Percentiles rank a stretch among this genome's conserved stretches.
Evolutionary conservation across 805 yeast species (phyloP).

Genomic region (Pichia rugopelliculosa): DNA sequence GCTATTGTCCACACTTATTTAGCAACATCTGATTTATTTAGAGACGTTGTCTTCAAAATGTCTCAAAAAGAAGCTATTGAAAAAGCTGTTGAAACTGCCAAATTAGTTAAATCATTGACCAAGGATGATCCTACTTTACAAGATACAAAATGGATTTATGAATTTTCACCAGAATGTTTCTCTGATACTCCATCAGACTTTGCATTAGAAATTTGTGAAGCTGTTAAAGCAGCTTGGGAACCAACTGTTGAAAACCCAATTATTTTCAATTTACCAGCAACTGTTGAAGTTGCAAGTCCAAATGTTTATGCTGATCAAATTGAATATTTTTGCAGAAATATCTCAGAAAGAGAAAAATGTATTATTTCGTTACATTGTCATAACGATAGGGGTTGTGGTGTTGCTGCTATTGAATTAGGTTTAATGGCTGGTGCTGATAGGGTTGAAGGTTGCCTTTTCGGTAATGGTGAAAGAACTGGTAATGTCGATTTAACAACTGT

Average conservation of each 20-base stretch:
- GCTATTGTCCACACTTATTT: conserved; percentile 68
- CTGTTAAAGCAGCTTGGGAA: conserved; percentile 72
- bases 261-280: conserved; percentile 73
- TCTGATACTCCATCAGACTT: conserved; percentile 68
- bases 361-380: conserved; percentile 68
- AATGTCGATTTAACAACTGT: conserved; percentile 72
- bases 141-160: conserved; percentile 62
- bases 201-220: conserved; percentile 72
- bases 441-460: conserved; percentile 77
- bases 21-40: conserved; percentile 69
- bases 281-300: conserved; percentile 72
- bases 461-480: conserved; percentile 83
- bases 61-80: conserved; percentile 57
- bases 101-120: conserved; percentile 58
- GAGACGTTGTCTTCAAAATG: conserved; percentile 72
- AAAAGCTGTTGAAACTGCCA: conserved; percentile 66
- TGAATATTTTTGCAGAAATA: conserved; percentile 63
- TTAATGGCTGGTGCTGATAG: conserved; percentile 78
- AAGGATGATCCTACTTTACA: conserved; percentile 63
- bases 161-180: conserved; percentile 75
- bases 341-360: conserved; percentile 64
- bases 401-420: conserved; percentile 75
- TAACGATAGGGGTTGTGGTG: conserved; percentile 79
- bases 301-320: conserved; percentile 75
- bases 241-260: conserved; percentile 70